Evolutionary conservation across 495 filamentous ascomycete species (phyloP), one percentile per base, ranked within the genome.

Genomic region (Podospora conica): DNA sequence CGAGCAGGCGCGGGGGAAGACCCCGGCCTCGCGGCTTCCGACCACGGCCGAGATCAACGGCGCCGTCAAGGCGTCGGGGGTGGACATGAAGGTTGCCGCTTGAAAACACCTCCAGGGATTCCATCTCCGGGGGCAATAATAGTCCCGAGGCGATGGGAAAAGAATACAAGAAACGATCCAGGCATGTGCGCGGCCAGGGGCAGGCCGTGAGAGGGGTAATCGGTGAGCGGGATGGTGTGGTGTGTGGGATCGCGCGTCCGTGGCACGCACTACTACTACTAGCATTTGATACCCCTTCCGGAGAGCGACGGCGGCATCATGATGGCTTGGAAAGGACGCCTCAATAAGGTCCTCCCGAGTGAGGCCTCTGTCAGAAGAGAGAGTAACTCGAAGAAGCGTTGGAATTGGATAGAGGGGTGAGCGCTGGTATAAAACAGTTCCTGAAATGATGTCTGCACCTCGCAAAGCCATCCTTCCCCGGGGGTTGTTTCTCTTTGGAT

Each of bases 1-100:
- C 6, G 75, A 75, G 31, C 79, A 78, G 69, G 76, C 74, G 9
- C 71, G 68, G 15, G 69, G 70, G 20, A 54, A 65, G 23, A 25
- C 55, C n/a, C n/a, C n/a, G n/a, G n/a, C n/a, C 18, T 8, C n/a
- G 23, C 10, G 12, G 59, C 18, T 22, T 40, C 12, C 53, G 5
- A 2, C 66, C 12, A 55, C 8, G 3, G n/a, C 9, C 11, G 9
- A 24, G 10, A 5, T 53, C 0, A 72, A 74, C 60, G 70, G 75
- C 3, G 71, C 68, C 3, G 61, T 60, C 58, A 72, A 68, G 67
- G 66, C 58, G 20, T 68, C 65, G 8, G 71, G 73, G 0, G 55
- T 31, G 9, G 70, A 76, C 11, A 59, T 66, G 56, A 65, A 67
- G 57, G 66, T 74, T 20, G 64, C 73, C 1, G 71, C 74, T 23